Percentiles rank a stretch among this genome's conserved stretches.
phyloP scores from a whole-genome alignment of 768 basidiomycete genomes.

The Hortiboletus flavorubellus region DNA sequence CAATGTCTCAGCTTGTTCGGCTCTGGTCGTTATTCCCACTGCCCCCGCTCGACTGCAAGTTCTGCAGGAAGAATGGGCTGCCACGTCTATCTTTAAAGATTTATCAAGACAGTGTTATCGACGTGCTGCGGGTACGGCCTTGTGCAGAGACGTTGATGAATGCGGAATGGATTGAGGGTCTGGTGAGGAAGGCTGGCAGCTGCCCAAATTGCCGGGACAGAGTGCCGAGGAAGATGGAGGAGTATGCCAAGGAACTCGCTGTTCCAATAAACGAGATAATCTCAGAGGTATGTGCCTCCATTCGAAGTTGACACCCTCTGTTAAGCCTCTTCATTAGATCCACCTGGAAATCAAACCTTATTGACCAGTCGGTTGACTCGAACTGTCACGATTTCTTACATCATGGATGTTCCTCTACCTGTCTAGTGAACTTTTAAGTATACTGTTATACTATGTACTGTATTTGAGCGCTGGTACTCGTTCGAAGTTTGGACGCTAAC shows the following conservation, averaged over 20 bases:
- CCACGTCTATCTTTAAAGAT: conserved; percentile 29
- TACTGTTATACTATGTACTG: too few species aligned
- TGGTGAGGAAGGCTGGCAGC: conserved; percentile 31
- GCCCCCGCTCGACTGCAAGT: conserved; percentile 32
- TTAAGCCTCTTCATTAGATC: conserved; percentile 14
- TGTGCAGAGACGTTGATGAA: conserved; percentile 31
- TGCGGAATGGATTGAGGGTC: conserved; percentile 29
- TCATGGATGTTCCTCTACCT: conserved; percentile 5
- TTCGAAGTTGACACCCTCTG: neutral
- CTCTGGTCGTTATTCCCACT: conserved; percentile 32
- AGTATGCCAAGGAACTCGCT: conserved; percentile 28
- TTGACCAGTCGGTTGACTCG: conserved; percentile 15
- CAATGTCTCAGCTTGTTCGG: conserved; percentile 32
- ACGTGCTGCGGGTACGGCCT: conserved; percentile 30
- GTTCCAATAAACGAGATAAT: conserved; percentile 28
- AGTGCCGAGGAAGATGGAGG: conserved; percentile 28
- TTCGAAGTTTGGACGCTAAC: too few species aligned
- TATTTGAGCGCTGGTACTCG: too few species aligned
- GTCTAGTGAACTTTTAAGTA: neutral
- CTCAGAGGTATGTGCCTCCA: conserved; percentile 22
- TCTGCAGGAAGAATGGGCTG: conserved; percentile 35
- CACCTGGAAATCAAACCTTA: conserved; percentile 29
- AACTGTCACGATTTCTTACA: conserved; percentile 7
- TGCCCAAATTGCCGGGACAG: conserved; percentile 30
- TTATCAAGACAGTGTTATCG: conserved; percentile 35